A percentile compares a stretch with the other conserved stretches of the same genome.
Evolutionary conservation across 345 rosid genomes (phyloP).

Genomic region (Erysimum cheiranthoides): DNA sequence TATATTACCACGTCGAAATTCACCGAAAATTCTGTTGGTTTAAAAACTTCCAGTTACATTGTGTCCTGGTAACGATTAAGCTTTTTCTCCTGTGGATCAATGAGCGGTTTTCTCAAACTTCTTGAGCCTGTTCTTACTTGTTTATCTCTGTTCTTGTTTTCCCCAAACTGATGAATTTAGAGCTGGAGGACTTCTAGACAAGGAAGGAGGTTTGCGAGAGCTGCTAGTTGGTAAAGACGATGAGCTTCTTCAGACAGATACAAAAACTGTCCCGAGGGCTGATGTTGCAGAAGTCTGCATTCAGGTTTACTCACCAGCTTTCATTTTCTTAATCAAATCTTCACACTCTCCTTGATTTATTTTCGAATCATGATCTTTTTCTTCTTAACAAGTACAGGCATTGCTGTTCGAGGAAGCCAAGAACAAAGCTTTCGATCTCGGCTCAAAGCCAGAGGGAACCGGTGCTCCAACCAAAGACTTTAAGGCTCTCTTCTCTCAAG

Average conservation of each 20-base stretch:
- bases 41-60: neutral
- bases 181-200: conserved; percentile 86
- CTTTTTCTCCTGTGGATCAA: neutral
- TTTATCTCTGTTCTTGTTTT: conserved; percentile 9
- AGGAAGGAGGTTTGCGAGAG: conserved; percentile 75
- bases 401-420: conserved; percentile 69
- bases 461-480: conserved; percentile 76
- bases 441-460: conserved; percentile 74
- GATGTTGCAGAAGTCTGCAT: conserved; percentile 87
- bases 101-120: neutral
- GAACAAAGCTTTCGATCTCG: conserved; percentile 81
- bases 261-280: conserved; percentile 64
- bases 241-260: conserved; percentile 79
- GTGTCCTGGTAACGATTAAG: neutral
- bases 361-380: neutral
- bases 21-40: neutral
- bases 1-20: neutral
- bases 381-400: conserved; percentile 54
- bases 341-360: neutral
- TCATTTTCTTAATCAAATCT: neutral
- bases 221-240: conserved; percentile 80
- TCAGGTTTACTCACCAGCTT: conserved; percentile 56
- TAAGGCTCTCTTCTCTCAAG: conserved; percentile 70
- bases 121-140: conserved; percentile 19
- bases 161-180: conserved; percentile 46